These are phyloP conservation scores for Ramalina peruviana DNA, from an alignment of 495 filamentous ascomycete genomes.

Conservation along the genomic window DNA sequence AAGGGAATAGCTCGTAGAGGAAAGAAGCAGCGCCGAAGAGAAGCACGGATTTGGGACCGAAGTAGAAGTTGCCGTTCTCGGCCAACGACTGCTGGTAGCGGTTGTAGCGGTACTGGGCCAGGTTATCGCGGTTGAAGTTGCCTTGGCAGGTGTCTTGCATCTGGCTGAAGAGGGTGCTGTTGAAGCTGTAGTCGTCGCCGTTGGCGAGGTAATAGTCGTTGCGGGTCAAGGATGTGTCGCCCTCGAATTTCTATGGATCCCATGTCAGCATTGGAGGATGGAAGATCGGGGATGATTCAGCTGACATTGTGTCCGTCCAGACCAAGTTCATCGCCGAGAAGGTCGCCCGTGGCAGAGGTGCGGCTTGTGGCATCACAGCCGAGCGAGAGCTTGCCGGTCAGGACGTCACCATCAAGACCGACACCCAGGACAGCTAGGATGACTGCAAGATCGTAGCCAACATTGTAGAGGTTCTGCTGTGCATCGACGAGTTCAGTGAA, in stretches of 20 bases:
- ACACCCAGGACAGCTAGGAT: conserved; percentile 24
- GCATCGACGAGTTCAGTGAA: conserved; percentile 30
- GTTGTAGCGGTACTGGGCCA: conserved; percentile 22
- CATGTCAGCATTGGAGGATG: background rate
- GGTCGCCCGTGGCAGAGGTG: conserved; percentile 19
- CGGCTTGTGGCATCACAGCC: conserved; percentile 29
- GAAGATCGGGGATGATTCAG: too few species aligned
- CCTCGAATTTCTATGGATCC: conserved; percentile 24
- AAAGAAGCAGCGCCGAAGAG: conserved; percentile 28
- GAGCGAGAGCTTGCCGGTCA: conserved; percentile 29
- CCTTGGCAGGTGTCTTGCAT: conserved; percentile 20
- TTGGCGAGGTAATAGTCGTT: conserved; percentile 26
- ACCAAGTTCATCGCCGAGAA: conserved; percentile 25
- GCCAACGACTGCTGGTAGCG: conserved; percentile 22
- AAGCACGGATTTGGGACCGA: conserved; percentile 22
- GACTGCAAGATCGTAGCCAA: conserved; percentile 25
- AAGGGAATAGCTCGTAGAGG: conserved; percentile 29
- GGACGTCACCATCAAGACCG: conserved; percentile 22
- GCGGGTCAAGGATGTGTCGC: conserved; percentile 27
- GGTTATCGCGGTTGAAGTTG: conserved; percentile 20
- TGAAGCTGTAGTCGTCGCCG: conserved; percentile 27
- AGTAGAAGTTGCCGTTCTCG: conserved; percentile 26
- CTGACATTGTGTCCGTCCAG: conserved; percentile 27
- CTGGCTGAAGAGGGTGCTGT: conserved; percentile 25
- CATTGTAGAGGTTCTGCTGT: conserved; percentile 29